These are phyloP conservation scores for Nothophoma quercina DNA, from an alignment of 2,329 filamentous ascomycete genomes.

Conservation along the genomic window DNA sequence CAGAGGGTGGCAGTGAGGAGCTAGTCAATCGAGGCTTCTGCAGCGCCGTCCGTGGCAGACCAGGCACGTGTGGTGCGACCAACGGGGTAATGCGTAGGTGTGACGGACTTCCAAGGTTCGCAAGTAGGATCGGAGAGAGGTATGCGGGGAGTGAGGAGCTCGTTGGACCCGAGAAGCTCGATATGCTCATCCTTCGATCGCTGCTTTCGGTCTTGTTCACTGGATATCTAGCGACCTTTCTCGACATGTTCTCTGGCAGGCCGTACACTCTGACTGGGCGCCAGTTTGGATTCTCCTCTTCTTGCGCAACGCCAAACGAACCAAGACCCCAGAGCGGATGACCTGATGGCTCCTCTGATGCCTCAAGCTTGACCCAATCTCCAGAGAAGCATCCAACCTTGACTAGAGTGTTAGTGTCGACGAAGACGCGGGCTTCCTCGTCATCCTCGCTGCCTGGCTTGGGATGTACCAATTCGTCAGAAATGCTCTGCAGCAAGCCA, in stretches of 20 bases:
- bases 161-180: constrained; percentile 56
- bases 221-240: constrained; percentile 62
- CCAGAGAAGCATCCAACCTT: constrained; percentile 97
- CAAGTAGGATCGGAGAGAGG: constrained; percentile 83
- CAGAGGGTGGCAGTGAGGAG: constrained; percentile 64
- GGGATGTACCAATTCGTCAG: constrained; percentile 82
- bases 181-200: constrained; percentile 52
- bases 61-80: constrained; percentile 57
- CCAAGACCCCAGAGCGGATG: constrained; percentile 74
- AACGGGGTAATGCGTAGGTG: constrained; percentile 81
- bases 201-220: constrained; percentile 53
- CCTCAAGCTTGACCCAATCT: constrained; percentile 91
- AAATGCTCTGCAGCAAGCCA: constrained; percentile 74
- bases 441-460: constrained; percentile 86
- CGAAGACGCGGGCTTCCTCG: constrained; percentile 84
- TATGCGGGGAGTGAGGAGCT: constrained; percentile 61
- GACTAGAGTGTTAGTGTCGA: constrained; percentile 83
- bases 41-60: constrained; percentile 42
- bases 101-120: constrained; percentile 80
- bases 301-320: constrained; percentile 69
- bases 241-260: constrained; percentile 74
- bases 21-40: constrained; percentile 55
- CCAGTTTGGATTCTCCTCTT: constrained; percentile 73
- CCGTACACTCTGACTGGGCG: constrained; percentile 89
- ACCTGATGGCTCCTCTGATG: constrained; percentile 73